Percentiles rank a stretch among this genome's conserved stretches.
Evolutionary conservation across 257 asterid species (phyloP).

Genomic region (Salvia hispanica): DNA sequence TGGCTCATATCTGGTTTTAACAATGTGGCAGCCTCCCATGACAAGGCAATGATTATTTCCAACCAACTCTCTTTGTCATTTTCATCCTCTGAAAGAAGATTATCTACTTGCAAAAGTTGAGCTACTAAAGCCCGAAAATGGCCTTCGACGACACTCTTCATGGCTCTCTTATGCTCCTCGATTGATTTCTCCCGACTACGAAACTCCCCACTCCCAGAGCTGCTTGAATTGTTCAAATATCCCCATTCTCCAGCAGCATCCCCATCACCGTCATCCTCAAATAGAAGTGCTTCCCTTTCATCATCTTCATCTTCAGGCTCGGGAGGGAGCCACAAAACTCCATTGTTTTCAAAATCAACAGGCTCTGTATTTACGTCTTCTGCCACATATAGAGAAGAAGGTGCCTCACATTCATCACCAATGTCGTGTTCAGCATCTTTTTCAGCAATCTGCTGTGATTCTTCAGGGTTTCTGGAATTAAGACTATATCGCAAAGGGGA

Average conservation of each 20-base stretch:
- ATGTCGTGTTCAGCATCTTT: slow-evolving; percentile 54
- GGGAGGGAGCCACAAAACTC: slow-evolving; percentile 95
- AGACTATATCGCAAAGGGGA: slow-evolving; percentile 44
- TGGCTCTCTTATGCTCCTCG: slow-evolving; percentile 77
- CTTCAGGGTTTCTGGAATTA: slow-evolving; percentile 57
- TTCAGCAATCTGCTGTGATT: slow-evolving; percentile 46
- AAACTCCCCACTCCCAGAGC: slow-evolving; percentile 85
- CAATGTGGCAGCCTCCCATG: slow-evolving; percentile 96
- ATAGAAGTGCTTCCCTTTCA: slow-evolving; percentile 67
- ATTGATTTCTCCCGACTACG: slow-evolving; percentile 80
- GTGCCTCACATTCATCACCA: slow-evolving; percentile 75
- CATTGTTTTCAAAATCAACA: slow-evolving; percentile 86
- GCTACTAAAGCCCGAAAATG: slow-evolving; percentile 93
- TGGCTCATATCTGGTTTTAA: slow-evolving; percentile 90
- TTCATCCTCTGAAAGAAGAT: slow-evolving; percentile 71
- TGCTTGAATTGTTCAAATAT: slow-evolving; percentile 54
- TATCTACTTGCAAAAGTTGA: slow-evolving; percentile 94
- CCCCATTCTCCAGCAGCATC: slow-evolving; percentile 94
- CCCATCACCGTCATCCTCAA: slow-evolving; percentile 76
- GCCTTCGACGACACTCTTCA: slow-evolving; percentile 84
- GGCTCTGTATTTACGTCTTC: slow-evolving; percentile 71
- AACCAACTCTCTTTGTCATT: slow-evolving; percentile 83
- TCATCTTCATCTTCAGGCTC: slow-evolving; percentile 98
- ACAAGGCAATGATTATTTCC: slow-evolving; percentile 80
- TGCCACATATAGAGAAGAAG: slow-evolving; percentile 72